Base-by-base conservation (phyloP, 2,329 filamentous ascomycete species). In the Aspergillus floridensis region DNA sequence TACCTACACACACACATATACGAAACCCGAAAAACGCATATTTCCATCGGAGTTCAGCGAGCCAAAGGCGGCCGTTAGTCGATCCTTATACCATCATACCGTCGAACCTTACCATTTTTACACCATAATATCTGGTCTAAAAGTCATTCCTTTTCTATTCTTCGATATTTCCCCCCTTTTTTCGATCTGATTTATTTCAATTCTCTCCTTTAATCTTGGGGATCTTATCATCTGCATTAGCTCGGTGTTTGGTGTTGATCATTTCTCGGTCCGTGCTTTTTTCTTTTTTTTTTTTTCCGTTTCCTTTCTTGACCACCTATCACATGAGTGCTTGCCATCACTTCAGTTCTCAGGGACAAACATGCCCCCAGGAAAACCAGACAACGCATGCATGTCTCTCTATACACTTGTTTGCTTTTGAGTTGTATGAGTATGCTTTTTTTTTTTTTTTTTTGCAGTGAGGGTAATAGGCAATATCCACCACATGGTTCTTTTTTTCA, bases 231-330 rank as follows among this genome's bases (percentile, higher is more conserved):
- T 56, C 32, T 49, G 49, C 47, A 49, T 50, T 57, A 57, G 55
- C 55, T 57, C 55, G 55, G 55, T 46, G 55, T 57, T 57, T 24
- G 55, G 55, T 57, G 55, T 51, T 50, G 7, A 8, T 46, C 19
- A 24, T 54, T 41, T 55, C 14, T 38, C 31, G 35, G 49, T 46
- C 16, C 47, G 19, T 50, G 12, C 10, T 24, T 51, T 35, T 35
- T 35, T 35, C 38, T 32, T 22, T 14, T 35, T 56, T 19, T 8
- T 41, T n/a, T 5, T 1, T 54, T 47, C 4, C 22, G 3, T 22
- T 48, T 14, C 19, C 26, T 16, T 14, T 48, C 31, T 49, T 19
- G 38, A 52, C 32, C 38, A 44, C 16, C 38, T 44, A 44, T 44
- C 38, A 44, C 14, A 44, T 44, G 38, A 44, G 38, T 44, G 14